These are phyloP conservation scores for Lyophyllum semitale DNA, from an alignment of 768 basidiomycete genomes.

Conservation along the genomic window DNA sequence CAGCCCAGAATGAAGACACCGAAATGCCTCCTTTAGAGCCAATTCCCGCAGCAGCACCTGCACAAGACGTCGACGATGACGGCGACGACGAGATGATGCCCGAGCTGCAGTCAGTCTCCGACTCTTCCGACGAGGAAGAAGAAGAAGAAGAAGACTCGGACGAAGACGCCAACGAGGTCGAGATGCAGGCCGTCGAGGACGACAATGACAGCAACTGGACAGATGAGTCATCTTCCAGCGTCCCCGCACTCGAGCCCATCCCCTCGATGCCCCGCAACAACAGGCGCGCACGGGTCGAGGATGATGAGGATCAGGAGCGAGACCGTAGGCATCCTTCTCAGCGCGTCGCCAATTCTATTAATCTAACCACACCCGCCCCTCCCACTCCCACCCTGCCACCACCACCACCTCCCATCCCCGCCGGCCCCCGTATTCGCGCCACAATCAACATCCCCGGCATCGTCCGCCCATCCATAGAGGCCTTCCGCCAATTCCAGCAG, in stretches of 20 bases:
- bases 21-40: constrained; percentile 6
- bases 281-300: constrained; percentile 60
- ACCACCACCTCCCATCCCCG: background rate
- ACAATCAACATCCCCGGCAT: background rate
- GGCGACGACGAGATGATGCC: background rate
- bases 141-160: constrained; percentile 1
- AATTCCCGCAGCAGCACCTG: background rate
- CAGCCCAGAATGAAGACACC: background rate
- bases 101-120: background rate
- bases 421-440: background rate
- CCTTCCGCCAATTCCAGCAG: background rate
- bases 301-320: constrained; percentile 61
- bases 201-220: constrained; percentile 29
- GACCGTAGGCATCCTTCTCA: constrained; percentile 69
- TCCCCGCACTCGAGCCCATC: constrained; percentile 32
- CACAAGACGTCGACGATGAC: background rate
- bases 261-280: constrained; percentile 18
- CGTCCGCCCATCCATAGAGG: background rate
- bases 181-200: constrained; percentile 32
- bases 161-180: constrained; percentile 33
- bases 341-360: constrained; percentile 37
- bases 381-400: constrained; percentile 15
- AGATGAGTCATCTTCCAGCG: constrained; percentile 26
- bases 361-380: constrained; percentile 15
- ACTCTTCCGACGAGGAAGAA: background rate